phyloP scores from a whole-genome alignment of 495 filamentous ascomycete species.

The Neurospora cerealis region DNA sequence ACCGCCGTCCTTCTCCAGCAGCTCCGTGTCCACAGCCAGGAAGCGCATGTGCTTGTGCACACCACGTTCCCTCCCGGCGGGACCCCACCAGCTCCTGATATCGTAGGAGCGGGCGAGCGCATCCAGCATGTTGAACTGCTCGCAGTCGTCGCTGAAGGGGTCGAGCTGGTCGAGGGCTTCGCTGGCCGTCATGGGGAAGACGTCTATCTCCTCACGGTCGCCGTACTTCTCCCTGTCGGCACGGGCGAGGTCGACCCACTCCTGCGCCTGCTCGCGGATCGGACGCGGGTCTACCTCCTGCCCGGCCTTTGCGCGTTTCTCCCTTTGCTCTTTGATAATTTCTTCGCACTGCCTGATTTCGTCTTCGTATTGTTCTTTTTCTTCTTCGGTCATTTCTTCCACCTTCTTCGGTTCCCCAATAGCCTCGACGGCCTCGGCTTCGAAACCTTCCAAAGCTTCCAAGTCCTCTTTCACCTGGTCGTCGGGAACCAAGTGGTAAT shows the following conservation, averaged over 20 bases:
- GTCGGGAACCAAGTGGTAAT: not conserved
- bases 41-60: slow-evolving; percentile 34
- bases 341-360: not conserved
- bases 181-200: not conserved
- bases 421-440: not conserved
- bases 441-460: not conserved
- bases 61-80: slow-evolving; percentile 2
- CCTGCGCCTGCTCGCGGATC: not conserved
- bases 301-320: not conserved
- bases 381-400: not conserved
- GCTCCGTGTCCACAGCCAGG: slow-evolving; percentile 34
- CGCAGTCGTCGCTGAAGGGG: not conserved
- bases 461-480: not conserved
- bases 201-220: not conserved
- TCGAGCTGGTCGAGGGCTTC: not conserved
- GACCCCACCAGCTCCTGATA: slow-evolving; percentile 11
- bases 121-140: slow-evolving; percentile 9
- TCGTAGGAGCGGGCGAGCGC: slow-evolving; percentile 22
- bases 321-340: not conserved
- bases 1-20: slow-evolving; percentile 28
- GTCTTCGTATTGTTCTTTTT: not conserved
- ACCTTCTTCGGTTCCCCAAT: not conserved
- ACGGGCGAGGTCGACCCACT: not conserved
- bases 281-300: not conserved
- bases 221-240: not conserved